A percentile compares a stretch with the other conserved stretches of the same genome.
Evolutionary conservation across 1,139 yeast genomes (phyloP).

Genomic region (Pneumocystis murina): DNA sequence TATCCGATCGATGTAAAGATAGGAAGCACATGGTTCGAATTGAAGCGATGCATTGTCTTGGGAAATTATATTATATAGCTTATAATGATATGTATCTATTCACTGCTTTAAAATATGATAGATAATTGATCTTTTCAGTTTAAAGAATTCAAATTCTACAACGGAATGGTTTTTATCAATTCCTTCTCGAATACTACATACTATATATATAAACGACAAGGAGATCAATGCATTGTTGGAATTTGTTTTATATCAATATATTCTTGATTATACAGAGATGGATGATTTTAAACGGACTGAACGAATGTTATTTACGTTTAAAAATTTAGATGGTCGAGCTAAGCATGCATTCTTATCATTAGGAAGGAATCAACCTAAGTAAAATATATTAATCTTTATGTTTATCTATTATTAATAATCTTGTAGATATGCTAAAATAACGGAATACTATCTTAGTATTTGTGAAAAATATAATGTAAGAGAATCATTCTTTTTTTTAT

Average conservation of each 20-base stretch:
- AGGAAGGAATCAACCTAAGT: constrained; percentile 48
- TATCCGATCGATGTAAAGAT: constrained; percentile 56
- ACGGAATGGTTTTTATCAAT: constrained; percentile 31
- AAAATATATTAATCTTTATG: constrained; percentile 22
- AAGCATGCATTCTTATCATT: constrained; percentile 51
- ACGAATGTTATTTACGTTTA: constrained; percentile 38
- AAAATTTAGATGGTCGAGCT: constrained; percentile 42
- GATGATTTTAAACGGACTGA: constrained; percentile 37
- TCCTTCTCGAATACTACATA: constrained; percentile 51
- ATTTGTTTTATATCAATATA: constrained; percentile 39
- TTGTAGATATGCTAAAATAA: constrained; percentile 12
- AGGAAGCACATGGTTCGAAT: constrained; percentile 52
- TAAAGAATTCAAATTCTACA: constrained; percentile 6
- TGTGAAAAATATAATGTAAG: constrained; percentile 27
- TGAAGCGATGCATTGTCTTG: constrained; percentile 41
- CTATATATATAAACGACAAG: constrained; percentile 62
- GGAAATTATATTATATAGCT: constrained; percentile 35
- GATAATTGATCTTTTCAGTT: background rate
- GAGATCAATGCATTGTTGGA: constrained; percentile 60
- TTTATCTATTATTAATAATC: constrained; percentile 25
- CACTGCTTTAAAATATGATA: background rate
- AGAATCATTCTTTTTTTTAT: background rate
- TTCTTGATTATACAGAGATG: constrained; percentile 39
- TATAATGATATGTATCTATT: constrained; percentile 13
- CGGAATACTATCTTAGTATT: constrained; percentile 21